Evolutionary conservation across 805 yeast species (phyloP), one percentile per base, ranked within the genome.

Genomic region (Hemisphaericaspora nanyangensis): DNA sequence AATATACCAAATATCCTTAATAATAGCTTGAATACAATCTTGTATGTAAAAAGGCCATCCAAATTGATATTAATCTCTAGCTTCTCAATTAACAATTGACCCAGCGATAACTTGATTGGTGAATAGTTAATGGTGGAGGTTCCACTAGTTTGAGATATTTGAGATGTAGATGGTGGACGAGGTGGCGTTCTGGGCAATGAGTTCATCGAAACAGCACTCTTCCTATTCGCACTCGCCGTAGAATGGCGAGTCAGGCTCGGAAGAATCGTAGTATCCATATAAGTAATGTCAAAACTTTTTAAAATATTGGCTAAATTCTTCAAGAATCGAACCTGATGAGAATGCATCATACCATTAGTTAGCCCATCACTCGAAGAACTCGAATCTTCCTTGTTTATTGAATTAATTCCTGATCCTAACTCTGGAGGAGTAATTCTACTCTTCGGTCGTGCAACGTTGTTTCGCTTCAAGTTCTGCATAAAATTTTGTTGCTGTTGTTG

Each of bases 71-170:
- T 69, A 34, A 68, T 64, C 43, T 69, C 74, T 30, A 69, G 51
- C 49, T 68, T 69, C 41, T 69, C 74, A 17, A 69, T 66, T 29
- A 65, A 54, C 30, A 69, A 54, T 39, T 69, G 74, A 28, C 58
- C 56, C 13, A 72, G 62, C 39, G 56, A 65, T 38, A 68, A 49
- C 43, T 60, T 58, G 33, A 68, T 66, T 12, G 74, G 74, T 13
- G 72, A 65, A 15, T 50, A 42, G 41, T 51, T 54, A 16, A 48
- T 43, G 30, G 36, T 25, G 4, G 42, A 15, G 26, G 19, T 16
- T 24, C 25, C 20, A 12, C 37, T 34, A 11, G 37, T 28, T 10
- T 10, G 5, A 8, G 31, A 16, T 17, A 4, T 22, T 22, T 11
- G 8, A 10, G 28, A 24, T 7, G 35, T 1, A 24, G 18, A n/a